Percentiles rank a stretch among this genome's conserved stretches.
phyloP scores from a whole-genome alignment of 2,329 filamentous ascomycete genomes.

The Aureobasidium mangrovei region DNA sequence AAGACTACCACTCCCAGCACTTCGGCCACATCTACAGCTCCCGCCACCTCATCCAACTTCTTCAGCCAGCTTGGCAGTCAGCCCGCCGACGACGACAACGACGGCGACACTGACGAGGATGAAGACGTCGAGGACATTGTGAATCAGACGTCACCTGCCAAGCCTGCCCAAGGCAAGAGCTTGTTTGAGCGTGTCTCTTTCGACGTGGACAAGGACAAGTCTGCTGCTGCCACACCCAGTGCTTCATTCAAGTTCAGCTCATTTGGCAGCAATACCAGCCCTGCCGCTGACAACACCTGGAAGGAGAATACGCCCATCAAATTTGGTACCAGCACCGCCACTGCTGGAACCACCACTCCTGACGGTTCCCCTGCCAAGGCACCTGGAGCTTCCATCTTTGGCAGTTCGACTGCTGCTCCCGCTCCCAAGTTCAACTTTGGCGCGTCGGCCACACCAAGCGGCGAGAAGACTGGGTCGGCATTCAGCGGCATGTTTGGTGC shows the following conservation, averaged over 20 bases:
- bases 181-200: slow-evolving; percentile 18
- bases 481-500: neutral
- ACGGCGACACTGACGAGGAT: slow-evolving; percentile 14
- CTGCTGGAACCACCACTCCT: slow-evolving; percentile 18
- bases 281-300: slow-evolving; percentile 38
- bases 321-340: slow-evolving; percentile 30
- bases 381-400: slow-evolving; percentile 12
- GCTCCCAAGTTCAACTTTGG: slow-evolving; percentile 16
- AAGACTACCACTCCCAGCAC: slow-evolving; percentile 14
- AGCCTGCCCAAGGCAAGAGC: slow-evolving; percentile 14
- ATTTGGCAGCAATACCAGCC: slow-evolving; percentile 15
- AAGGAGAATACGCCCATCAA: slow-evolving; percentile 40
- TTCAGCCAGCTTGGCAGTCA: slow-evolving; percentile 4
- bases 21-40: slow-evolving; percentile 14
- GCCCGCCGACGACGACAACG: neutral
- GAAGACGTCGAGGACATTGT: slow-evolving; percentile 13
- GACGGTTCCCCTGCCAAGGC: slow-evolving; percentile 21
- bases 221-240: neutral
- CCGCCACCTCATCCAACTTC: slow-evolving; percentile 3
- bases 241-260: slow-evolving; percentile 15
- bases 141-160: slow-evolving; percentile 9
- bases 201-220: slow-evolving; percentile 1
- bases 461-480: neutral
- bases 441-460: neutral
- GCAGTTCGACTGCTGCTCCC: slow-evolving; percentile 8